A percentile compares a stretch with the other conserved stretches of the same genome.
phyloP scores from a whole-genome alignment of 768 basidiomycete species.

The Auricularia sp. region DNA sequence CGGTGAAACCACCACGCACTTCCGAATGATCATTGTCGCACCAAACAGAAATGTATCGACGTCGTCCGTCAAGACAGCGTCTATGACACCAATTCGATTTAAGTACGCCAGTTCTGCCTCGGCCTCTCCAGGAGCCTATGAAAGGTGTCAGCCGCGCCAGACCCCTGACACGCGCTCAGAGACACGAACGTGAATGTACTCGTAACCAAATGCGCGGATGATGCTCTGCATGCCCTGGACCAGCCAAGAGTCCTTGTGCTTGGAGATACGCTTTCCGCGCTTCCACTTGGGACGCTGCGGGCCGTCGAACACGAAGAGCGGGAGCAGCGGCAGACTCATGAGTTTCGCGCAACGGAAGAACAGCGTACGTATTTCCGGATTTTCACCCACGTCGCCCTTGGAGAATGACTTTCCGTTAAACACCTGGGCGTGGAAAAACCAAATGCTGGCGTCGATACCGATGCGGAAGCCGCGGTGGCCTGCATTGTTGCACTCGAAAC shows the following conservation, averaged over 20 bases:
- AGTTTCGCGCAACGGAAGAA: conserved; percentile 81
- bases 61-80: conserved; percentile 86
- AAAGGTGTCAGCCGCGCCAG: neutral
- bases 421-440: conserved; percentile 42
- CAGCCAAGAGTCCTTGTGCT: conserved; percentile 18
- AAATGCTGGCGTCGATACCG: conserved; percentile 78
- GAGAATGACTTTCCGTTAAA: neutral
- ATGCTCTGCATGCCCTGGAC: conserved; percentile 23
- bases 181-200: conserved; percentile 32
- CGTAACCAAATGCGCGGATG: conserved; percentile 29
- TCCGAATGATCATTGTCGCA: conserved; percentile 72
- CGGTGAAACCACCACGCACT: conserved; percentile 33
- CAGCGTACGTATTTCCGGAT: conserved; percentile 73
- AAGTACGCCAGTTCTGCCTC: conserved; percentile 89
- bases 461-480: conserved; percentile 66
- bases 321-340: conserved; percentile 68
- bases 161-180: conserved; percentile 19
- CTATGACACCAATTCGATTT: conserved; percentile 71
- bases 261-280: conserved; percentile 26
- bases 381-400: conserved; percentile 45
- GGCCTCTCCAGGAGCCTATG: conserved; percentile 75
- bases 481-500: conserved; percentile 57
- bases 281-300: conserved; percentile 75
- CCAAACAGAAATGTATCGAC: conserved; percentile 91
- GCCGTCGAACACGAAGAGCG: conserved; percentile 89